These are phyloP conservation scores for Euphorbia lathyris DNA, from an alignment of 345 rosid species.

Conservation along the genomic window DNA sequence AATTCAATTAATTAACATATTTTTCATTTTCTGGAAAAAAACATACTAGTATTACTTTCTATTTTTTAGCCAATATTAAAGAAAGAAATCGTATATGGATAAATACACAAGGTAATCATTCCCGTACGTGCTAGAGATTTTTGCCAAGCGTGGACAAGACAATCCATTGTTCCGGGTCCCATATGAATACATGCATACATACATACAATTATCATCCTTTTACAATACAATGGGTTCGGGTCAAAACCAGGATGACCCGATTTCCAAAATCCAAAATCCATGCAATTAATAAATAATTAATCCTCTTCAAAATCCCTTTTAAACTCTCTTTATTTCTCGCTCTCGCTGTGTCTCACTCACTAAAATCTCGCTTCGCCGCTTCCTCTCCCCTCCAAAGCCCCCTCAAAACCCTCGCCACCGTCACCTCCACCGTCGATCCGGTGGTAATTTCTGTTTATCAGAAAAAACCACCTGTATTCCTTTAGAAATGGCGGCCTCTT, in stretches of 20 bases:
- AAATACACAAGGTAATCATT: too few relatives aligned
- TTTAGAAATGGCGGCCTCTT: conserved; percentile 26
- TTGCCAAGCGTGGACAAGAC: too few relatives aligned
- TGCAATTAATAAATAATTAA: not conserved
- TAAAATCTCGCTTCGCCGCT: conserved; percentile 7
- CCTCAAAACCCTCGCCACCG: not conserved
- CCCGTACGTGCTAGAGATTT: too few relatives aligned
- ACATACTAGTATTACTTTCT: too few relatives aligned
- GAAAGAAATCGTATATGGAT: too few relatives aligned
- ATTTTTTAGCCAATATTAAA: too few relatives aligned
- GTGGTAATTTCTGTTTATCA: not conserved
- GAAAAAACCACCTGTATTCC: not conserved
- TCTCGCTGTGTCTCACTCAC: not conserved
- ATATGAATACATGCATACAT: too few relatives aligned
- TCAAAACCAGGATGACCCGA: conserved; percentile 6
- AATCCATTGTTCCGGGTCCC: too few relatives aligned
- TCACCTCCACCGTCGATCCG: not conserved
- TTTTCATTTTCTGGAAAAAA: too few relatives aligned
- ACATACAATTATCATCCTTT: too few relatives aligned
- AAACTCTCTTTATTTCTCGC: not conserved
- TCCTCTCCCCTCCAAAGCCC: not conserved
- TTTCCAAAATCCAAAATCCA: not conserved
- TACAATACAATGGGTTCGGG: not conserved
- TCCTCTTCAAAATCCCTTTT: not conserved
- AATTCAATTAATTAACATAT: too few relatives aligned